Percentiles rank a stretch among this genome's conserved stretches.
Conservation (phyloP, 2,329 filamentous ascomycete genomes). For the Helminthosporium solani region DNA sequence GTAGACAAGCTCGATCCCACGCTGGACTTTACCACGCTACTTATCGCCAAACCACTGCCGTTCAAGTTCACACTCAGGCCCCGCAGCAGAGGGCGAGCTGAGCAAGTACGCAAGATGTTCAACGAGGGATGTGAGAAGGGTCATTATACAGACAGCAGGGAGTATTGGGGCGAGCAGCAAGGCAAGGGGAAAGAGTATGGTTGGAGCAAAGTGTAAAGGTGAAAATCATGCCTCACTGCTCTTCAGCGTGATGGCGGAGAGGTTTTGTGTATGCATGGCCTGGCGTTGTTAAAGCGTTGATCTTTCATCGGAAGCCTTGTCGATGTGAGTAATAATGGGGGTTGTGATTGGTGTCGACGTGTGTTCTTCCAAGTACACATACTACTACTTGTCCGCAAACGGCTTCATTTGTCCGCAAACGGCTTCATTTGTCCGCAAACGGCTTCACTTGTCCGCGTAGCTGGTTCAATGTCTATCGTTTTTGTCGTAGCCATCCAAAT, state of each 20-base stretch:
- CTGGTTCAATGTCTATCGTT: no score
- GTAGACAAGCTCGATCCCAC: constrained; percentile 43
- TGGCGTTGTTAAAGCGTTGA: background rate
- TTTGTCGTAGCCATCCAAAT: no score
- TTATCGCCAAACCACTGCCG: constrained; percentile 50
- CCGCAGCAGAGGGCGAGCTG: constrained; percentile 34
- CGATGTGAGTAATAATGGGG: background rate
- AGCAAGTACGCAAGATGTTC: constrained; percentile 38
- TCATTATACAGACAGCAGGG: constrained; percentile 38
- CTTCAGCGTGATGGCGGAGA: background rate
- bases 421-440: no score
- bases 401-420: no score
- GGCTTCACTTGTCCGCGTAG: no score
- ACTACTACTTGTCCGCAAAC: no score
- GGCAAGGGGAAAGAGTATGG: constrained; percentile 34
- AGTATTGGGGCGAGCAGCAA: constrained; percentile 44
- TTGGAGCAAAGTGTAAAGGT: constrained; percentile 40
- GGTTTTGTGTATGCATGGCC: constrained; percentile 11
- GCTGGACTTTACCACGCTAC: constrained; percentile 46
- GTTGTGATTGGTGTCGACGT: no score
- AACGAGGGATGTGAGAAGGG: constrained; percentile 40
- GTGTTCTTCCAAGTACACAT: no score
- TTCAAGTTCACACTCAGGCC: constrained; percentile 47
- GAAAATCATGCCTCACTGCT: constrained; percentile 7
- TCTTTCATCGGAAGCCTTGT: background rate